Conservation (phyloP, 2,329 filamentous ascomycete genomes). For the Trichoderma semiorbis region DNA sequence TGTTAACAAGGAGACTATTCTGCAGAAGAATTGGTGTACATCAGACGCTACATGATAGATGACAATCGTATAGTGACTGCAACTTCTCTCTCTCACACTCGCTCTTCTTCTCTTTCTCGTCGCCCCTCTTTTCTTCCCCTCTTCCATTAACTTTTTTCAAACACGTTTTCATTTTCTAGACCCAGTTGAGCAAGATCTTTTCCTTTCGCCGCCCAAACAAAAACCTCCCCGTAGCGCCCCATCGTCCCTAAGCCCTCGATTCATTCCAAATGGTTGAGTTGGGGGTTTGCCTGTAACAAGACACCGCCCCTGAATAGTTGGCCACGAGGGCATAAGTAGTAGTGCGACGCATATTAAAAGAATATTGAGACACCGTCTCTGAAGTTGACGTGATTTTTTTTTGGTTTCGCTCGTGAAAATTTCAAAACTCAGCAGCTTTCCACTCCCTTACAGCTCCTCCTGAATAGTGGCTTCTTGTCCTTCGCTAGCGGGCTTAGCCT, state of each 20-base stretch:
- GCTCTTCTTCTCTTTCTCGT: not conserved
- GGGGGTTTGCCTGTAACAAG: not conserved
- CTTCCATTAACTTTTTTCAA: conserved; percentile 14
- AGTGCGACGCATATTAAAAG: conserved; percentile 3
- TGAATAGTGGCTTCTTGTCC: conserved; percentile 53
- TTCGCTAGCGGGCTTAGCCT: conserved; percentile 62
- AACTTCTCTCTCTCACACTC: not conserved
- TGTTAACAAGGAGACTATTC: conserved; percentile 12
- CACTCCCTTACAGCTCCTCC: conserved; percentile 35
- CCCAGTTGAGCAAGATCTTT: not conserved
- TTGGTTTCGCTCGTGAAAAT: not conserved
- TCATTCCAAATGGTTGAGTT: not conserved
- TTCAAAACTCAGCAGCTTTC: not conserved
- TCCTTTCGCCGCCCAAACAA: conserved; percentile 1
- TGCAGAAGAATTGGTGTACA: conserved; percentile 16
- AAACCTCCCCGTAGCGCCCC: not conserved
- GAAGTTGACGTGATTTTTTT: conserved; percentile 1
- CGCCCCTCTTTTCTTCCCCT: not conserved
- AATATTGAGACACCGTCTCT: conserved; percentile 4
- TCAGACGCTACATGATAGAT: conserved; percentile 9
- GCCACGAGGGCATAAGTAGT: not conserved
- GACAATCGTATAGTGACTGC: conserved; percentile 3
- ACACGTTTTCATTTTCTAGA: not conserved
- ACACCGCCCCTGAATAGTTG: not conserved
- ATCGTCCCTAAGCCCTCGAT: conserved; percentile 6